These are phyloP conservation scores for Solanum sitiens DNA, from an alignment of 257 asterid species.

Conservation along the genomic window DNA sequence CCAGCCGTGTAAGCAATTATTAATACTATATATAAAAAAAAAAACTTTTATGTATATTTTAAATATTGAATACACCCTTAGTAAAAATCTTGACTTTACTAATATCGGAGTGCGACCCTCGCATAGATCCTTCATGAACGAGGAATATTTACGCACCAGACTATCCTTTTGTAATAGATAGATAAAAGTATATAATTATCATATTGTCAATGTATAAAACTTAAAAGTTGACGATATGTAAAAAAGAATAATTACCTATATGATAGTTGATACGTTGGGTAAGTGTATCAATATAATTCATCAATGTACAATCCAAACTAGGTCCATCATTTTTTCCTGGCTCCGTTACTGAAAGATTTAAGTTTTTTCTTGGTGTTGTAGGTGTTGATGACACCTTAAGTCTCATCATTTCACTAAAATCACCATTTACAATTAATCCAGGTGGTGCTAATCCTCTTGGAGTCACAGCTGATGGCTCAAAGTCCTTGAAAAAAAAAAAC, in stretches of 20 bases:
- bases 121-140: neutral
- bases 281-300: constrained; percentile 1
- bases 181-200: neutral
- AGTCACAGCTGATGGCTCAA: neutral
- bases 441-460: neutral
- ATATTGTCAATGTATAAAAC: neutral
- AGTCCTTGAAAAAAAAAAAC: neutral
- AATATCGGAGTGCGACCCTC: too few relatives aligned
- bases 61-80: neutral
- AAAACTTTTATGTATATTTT: neutral
- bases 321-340: neutral
- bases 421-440: neutral
- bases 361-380: neutral
- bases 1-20: fast-evolving
- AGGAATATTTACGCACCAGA: neutral
- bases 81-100: too few relatives aligned
- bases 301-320: neutral
- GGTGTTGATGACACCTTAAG: neutral
- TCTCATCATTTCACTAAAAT: neutral
- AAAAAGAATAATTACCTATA: neutral
- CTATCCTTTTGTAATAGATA: neutral
- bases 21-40: neutral
- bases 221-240: neutral
- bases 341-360: neutral
- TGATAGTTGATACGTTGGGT: constrained; percentile 4